Conservation (phyloP, 2,329 filamentous ascomycete genomes). For the Blastomyces gilchristii region DNA sequence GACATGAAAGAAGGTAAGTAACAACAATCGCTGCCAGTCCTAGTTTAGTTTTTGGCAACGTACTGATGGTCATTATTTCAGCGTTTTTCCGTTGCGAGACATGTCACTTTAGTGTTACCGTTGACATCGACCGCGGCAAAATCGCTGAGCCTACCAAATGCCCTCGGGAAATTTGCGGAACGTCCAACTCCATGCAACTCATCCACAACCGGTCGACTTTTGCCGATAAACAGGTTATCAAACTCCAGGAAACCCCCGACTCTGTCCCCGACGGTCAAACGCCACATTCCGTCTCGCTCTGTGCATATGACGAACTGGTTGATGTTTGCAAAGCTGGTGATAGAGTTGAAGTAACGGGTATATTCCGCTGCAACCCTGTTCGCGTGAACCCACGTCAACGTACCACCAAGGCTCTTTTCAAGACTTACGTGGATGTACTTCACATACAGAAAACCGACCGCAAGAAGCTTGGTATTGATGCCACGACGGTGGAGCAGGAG, state of each 20-base stretch:
- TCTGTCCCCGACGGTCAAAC: conserved; percentile 91
- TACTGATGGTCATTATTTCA: conserved; percentile 16
- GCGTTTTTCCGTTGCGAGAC: conserved; percentile 94
- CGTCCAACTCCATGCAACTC: conserved; percentile 95
- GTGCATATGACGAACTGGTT: conserved; percentile 91
- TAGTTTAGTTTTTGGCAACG: neutral
- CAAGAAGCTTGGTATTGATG: conserved; percentile 83
- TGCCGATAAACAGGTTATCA: conserved; percentile 97
- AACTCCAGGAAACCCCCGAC: conserved; percentile 94
- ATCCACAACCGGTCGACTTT: conserved; percentile 93
- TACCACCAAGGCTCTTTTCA: conserved; percentile 89
- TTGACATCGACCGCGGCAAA: conserved; percentile 88
- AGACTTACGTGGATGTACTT: conserved; percentile 91
- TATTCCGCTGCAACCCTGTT: conserved; percentile 90
- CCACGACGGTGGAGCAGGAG: conserved; percentile 76
- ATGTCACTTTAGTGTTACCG: conserved; percentile 82
- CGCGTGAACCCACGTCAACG: conserved; percentile 88
- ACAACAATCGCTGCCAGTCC: neutral
- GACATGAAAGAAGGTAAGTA: conserved; percentile 79
- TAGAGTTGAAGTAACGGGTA: conserved; percentile 86
- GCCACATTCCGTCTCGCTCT: conserved; percentile 91
- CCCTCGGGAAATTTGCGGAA: conserved; percentile 67
- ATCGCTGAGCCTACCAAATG: conserved; percentile 91
- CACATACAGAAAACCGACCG: conserved; percentile 96
- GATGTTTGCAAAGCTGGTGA: conserved; percentile 98